Evolutionary conservation across 768 basidiomycete genomes (phyloP).

Genomic region (Lentinula raphanica): DNA sequence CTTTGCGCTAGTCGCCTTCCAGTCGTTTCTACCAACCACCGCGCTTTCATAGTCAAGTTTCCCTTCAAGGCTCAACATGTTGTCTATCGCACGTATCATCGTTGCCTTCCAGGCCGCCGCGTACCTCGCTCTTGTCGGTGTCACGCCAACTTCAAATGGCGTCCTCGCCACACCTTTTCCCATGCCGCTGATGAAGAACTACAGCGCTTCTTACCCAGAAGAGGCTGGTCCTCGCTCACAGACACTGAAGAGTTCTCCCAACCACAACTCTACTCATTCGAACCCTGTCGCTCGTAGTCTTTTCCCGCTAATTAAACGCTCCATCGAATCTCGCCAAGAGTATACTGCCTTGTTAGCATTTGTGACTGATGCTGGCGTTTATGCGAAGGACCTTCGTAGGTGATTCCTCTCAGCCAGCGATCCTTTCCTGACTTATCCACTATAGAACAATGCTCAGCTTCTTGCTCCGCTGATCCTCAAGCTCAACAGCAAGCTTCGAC

Average conservation of each 20-base stretch:
- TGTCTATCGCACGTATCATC: slow-evolving; percentile 32
- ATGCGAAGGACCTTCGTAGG: not conserved
- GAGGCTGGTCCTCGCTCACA: slow-evolving; percentile 1
- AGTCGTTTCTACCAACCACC: slow-evolving; percentile 6
- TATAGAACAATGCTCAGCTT: not conserved
- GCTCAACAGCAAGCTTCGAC: not conserved
- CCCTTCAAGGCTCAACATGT: slow-evolving; percentile 16
- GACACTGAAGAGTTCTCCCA: not conserved
- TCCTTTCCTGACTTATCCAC: not conserved
- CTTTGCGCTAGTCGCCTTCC: slow-evolving; percentile 18
- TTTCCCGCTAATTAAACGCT: not conserved
- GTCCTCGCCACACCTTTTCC: slow-evolving; percentile 33
- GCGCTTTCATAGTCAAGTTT: slow-evolving; percentile 13
- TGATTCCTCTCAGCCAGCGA: too few species aligned
- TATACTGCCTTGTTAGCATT: not conserved
- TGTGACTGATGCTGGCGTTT: not conserved
- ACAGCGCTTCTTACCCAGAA: slow-evolving; percentile 16
- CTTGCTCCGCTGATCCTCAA: not conserved
- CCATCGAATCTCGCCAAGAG: not conserved
- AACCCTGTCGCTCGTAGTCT: not conserved
- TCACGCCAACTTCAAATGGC: slow-evolving; percentile 19
- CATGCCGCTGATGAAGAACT: not conserved
- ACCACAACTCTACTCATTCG: not conserved
- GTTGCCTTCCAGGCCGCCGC: slow-evolving; percentile 32
- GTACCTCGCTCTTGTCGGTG: slow-evolving; percentile 31